Conservation (phyloP, 1,284 basidiomycete species). For the Bondarzewia mesenterica region DNA sequence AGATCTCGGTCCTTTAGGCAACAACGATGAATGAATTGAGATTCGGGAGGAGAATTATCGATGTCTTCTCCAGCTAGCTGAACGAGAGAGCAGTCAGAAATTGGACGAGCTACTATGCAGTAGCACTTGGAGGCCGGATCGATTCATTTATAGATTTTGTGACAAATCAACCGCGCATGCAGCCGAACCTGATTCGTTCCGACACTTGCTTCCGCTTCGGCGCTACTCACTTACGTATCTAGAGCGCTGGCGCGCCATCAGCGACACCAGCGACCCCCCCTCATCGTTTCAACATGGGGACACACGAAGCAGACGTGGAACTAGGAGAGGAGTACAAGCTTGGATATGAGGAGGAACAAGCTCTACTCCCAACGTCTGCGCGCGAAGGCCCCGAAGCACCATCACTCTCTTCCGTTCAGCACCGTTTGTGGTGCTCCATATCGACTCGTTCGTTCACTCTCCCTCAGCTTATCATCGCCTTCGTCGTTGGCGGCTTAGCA, state of each 20-base stretch:
- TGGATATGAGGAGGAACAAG: slow-evolving; percentile 24
- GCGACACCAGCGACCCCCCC: too few relatives aligned
- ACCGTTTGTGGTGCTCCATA: slow-evolving; percentile 2
- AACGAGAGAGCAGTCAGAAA: too few relatives aligned
- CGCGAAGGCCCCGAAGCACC: slow-evolving; percentile 13
- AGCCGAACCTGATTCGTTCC: too few relatives aligned
- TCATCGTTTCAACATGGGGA: slow-evolving; percentile 7
- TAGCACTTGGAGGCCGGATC: too few relatives aligned
- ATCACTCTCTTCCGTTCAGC: slow-evolving; percentile 6
- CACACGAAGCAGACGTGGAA: slow-evolving; percentile 15
- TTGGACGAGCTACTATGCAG: too few relatives aligned
- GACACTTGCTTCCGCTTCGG: too few relatives aligned
- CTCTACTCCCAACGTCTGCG: slow-evolving; percentile 26
- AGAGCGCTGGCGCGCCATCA: too few relatives aligned
- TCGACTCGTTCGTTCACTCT: slow-evolving; percentile 17
- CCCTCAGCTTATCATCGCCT: slow-evolving; percentile 33
- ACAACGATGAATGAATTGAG: neutral
- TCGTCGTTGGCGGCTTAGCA: slow-evolving; percentile 35
- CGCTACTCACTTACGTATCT: too few relatives aligned
- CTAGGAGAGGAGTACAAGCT: slow-evolving; percentile 17
- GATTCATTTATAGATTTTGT: too few relatives aligned
- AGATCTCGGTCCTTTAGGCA: slow-evolving; percentile 42
- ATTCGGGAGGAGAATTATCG: too few relatives aligned
- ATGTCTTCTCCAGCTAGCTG: too few relatives aligned
- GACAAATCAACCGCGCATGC: too few relatives aligned